Evolutionary conservation across 2,329 filamentous ascomycete genomes (phyloP).

Genomic region (Sporothrix globosa): DNA sequence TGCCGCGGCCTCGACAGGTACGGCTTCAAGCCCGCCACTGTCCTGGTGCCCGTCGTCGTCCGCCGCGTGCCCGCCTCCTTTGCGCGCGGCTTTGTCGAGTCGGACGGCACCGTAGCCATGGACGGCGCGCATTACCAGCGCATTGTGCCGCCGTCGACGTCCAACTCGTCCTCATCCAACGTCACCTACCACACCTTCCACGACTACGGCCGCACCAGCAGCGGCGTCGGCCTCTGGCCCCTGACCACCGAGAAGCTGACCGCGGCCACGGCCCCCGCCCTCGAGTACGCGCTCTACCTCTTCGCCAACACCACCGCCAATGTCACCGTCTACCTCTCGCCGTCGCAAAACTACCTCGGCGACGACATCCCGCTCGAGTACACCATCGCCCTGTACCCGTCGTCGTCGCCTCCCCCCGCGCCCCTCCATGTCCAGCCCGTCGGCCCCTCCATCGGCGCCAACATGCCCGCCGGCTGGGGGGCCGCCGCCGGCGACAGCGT

Average conservation of each 20-base stretch:
- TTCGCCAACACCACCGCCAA: constrained; percentile 56
- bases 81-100: constrained; percentile 63
- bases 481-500: constrained; percentile 50
- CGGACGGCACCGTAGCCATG: constrained; percentile 60
- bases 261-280: constrained; percentile 54
- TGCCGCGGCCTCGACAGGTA: constrained; percentile 52
- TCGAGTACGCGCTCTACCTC: constrained; percentile 65
- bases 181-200: constrained; percentile 57
- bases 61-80: constrained; percentile 56
- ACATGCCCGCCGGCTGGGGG: constrained; percentile 50
- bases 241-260: constrained; percentile 55
- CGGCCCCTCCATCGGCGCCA: constrained; percentile 47
- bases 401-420: constrained; percentile 40
- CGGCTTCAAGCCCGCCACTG: constrained; percentile 46
- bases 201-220: constrained; percentile 60
- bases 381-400: constrained; percentile 52
- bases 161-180: constrained; percentile 30
- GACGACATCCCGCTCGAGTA: constrained; percentile 56
- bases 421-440: constrained; percentile 49
- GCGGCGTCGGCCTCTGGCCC: constrained; percentile 61
- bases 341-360: constrained; percentile 57
- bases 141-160: constrained; percentile 42
- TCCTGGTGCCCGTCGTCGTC: constrained; percentile 60
- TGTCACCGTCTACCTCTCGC: constrained; percentile 56
- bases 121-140: constrained; percentile 57